These are phyloP conservation scores for Cordyceps tenuipes DNA, from an alignment of 2,329 filamentous ascomycete species.

Conservation along the genomic window DNA sequence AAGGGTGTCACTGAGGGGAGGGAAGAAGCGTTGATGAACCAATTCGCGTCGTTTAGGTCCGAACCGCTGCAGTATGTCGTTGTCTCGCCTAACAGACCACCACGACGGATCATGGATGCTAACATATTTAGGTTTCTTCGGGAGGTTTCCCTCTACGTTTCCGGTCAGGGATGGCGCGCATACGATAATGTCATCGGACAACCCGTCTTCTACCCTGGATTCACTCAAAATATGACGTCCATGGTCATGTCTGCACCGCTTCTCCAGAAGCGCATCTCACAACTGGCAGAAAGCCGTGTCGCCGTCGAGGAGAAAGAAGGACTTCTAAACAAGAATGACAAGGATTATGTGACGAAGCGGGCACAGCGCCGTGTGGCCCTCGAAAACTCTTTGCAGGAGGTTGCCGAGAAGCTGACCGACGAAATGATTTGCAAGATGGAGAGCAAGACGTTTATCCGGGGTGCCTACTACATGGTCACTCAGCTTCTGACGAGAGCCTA, in stretches of 20 bases:
- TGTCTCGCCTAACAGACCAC: no score
- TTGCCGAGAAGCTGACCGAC: constrained; percentile 80
- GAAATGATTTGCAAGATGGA: constrained; percentile 99
- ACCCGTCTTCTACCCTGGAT: constrained; percentile 87
- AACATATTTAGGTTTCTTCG: constrained; percentile 63
- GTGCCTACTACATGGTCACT: constrained; percentile 82
- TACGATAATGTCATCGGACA: constrained; percentile 89
- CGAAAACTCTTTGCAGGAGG: constrained; percentile 64
- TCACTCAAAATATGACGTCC: constrained; percentile 80
- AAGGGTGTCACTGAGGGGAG: constrained; percentile 40
- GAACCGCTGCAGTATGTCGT: constrained; percentile 48
- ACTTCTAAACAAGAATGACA: constrained; percentile 48
- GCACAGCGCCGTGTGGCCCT: constrained; percentile 54
- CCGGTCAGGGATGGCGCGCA: constrained; percentile 87
- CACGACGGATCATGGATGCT: not conserved
- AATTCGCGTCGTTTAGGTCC: constrained; percentile 78
- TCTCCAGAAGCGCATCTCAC: constrained; percentile 63
- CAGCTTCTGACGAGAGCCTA: constrained; percentile 89
- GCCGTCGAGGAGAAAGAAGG: constrained; percentile 71
- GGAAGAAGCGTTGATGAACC: constrained; percentile 65
- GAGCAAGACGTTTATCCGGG: constrained; percentile 82
- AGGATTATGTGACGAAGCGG: constrained; percentile 42
- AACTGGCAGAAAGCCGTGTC: constrained; percentile 68
- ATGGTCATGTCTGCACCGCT: constrained; percentile 68
- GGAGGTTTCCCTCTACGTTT: constrained; percentile 88